These are phyloP conservation scores for Vaccinium vitisidaea DNA, from an alignment of 148 eudicot species.

Conservation along the genomic window DNA sequence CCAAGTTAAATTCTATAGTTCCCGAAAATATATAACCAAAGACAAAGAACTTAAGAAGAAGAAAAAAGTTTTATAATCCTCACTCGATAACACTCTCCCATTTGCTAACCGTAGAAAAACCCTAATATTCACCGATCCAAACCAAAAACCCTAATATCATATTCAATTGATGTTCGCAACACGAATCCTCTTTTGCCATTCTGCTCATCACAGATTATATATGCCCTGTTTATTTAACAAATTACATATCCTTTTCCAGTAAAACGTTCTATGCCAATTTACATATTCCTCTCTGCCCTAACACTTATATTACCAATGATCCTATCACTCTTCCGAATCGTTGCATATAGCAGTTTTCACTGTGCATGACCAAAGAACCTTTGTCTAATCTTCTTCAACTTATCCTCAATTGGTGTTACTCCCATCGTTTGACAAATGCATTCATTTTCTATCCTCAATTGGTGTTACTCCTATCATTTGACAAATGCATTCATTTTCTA, in stretches of 20 bases:
- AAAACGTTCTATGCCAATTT: neutral
- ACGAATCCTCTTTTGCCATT: neutral
- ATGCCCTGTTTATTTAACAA: neutral
- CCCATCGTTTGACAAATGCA: neutral
- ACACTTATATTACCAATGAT: neutral
- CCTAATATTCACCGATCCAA: neutral
- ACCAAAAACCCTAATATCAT: neutral
- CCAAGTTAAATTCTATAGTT: neutral
- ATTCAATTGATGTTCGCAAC: neutral
- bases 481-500: neutral
- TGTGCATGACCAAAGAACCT: neutral
- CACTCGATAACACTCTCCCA: neutral
- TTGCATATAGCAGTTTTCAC: neutral
- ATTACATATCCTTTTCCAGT: neutral
- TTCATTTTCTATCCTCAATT: neutral
- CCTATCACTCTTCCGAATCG: neutral
- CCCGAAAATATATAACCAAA: neutral
- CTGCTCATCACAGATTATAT: neutral
- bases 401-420: neutral
- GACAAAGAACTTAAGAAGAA: neutral
- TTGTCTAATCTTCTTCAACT: slow-evolving; percentile 1
- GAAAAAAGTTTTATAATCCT: neutral
- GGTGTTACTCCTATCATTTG: neutral
- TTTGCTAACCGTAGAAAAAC: neutral
- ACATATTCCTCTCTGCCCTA: neutral